Evolutionary conservation across 108 stramenopile genomes (phyloP), one percentile per base, ranked within the genome.

Genomic region (Hondaea fermentalgiana): DNA sequence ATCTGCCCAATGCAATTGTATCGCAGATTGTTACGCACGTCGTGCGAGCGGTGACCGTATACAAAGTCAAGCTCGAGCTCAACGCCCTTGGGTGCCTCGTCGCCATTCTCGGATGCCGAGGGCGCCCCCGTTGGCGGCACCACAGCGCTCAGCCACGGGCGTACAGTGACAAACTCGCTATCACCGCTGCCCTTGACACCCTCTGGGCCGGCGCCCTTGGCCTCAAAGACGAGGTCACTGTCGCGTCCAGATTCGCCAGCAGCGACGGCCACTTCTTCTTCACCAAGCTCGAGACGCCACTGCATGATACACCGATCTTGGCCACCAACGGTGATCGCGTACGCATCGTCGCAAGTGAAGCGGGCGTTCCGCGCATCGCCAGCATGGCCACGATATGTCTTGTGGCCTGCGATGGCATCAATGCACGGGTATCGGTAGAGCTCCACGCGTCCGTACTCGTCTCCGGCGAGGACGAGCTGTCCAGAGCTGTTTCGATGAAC

Each of bases 21-120:
- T 3, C 60, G 47, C 5, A 92, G 72, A 59, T 94, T 94, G 72
- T 92, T 92, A 10, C 93, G 91, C 47, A 92, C 90, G 76, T 91
- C 83, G 16, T 43, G 44, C 19, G 92, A 93, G 44, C 91, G 69
- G 83, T 94, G 94, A 14, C 94, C 94, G 88, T 96, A 92, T 6
- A 96, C 89, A 72, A 93, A 94, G 57, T 93, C 94, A 12, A 95
- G 28, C 4, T 83, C 76, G n/a, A 83, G 49, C n/a, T 83, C 49
- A 23, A 83, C 76, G 45, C 23, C 49, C n/a, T 21, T 53, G 28
- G 76, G 76, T 23, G 76, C 76, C 19, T 83, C 76, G 49, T 21
- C 19, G 76, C 76, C 76, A 6, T 83, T 43, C 51, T 12, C 76
- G 6, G 76, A 21, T 12, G 76, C 76, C n/a, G 76, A 83, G n/a